Evolutionary conservation across 441 rosid species (phyloP), one percentile per base, ranked within the genome.

Genomic region (Bruguiera hainesii): DNA sequence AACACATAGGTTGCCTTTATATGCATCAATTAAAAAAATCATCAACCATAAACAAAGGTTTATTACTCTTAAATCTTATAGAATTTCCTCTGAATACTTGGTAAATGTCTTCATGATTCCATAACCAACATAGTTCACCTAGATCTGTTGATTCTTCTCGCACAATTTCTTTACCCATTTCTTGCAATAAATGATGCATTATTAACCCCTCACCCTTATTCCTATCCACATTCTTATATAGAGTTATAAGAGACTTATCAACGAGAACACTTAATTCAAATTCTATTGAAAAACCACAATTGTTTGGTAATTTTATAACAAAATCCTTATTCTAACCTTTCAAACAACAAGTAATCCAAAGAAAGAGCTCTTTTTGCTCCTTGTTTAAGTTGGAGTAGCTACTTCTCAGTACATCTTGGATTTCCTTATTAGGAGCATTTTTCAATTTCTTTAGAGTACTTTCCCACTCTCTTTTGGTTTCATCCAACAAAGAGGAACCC

Each of bases 281-380:
- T 0, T 53, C 42, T 3, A 65, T 63, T 3, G 62, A 33, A 15
- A 73, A 73, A 1, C 37, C 35, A 46, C 39, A 37, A 8, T 26
- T 25, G 3, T 66, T 6, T 7, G 57, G 53, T 0, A 39, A 62
- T 31, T 56, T 21, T 18, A 1, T 62, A 5, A 73, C 63, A 55
- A 0, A 1, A 56, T 56, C 25, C 29, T 25, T 50, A 3, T 29
- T 48, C 19, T 7, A 49, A 0, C 56, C 59, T 6, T 73, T 67
- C 2, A 62, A 67, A 21, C 61, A 67, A 31, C 72, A 67, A 6
- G 76, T 48, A 63, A 73, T 73, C 48, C 67, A 61, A 37, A 66
- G 37, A 42, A 66, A 57, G 6, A 57, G n/a, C 0, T 37, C 35
- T 7, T 39, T 66, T 16, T 28, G 23, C 7, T 18, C 10, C 3